phyloP scores from a whole-genome alignment of 1,284 basidiomycete genomes.

The Anthracocystis walkeri region DNA sequence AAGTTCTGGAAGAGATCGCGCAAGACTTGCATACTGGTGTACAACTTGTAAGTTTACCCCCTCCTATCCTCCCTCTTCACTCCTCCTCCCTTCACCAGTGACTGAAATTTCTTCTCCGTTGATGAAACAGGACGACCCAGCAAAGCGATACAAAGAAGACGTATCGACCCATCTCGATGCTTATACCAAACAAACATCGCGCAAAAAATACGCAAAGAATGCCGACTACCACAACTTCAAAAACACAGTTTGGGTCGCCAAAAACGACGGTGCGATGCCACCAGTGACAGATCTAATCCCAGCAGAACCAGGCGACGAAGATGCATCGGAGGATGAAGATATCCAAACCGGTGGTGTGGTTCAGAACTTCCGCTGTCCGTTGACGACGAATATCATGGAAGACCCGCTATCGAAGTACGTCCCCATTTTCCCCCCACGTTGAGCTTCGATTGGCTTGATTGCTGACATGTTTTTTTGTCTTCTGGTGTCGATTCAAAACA shows the following conservation, averaged over 20 bases:
- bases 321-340: slow-evolving; percentile 37
- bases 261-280: slow-evolving; percentile 59
- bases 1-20: slow-evolving; percentile 39
- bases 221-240: slow-evolving; percentile 54
- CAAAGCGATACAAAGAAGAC: slow-evolving; percentile 29
- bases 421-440: background rate
- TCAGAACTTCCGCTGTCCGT: slow-evolving; percentile 60
- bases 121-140: slow-evolving; percentile 12
- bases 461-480: background rate
- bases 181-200: slow-evolving; percentile 49
- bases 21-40: slow-evolving; percentile 33
- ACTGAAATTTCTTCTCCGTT: background rate
- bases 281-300: slow-evolving; percentile 56
- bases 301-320: slow-evolving; percentile 11
- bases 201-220: slow-evolving; percentile 54
- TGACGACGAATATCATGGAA: slow-evolving; percentile 52
- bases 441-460: background rate
- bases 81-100: background rate
- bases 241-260: slow-evolving; percentile 52
- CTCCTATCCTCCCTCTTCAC: too few relatives aligned
- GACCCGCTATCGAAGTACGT: slow-evolving; percentile 58
- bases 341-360: slow-evolving; percentile 51
- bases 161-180: slow-evolving; percentile 20
- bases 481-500: slow-evolving; percentile 4
- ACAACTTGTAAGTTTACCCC: background rate